These are phyloP conservation scores for Starmerella apicola DNA, from an alignment of 805 yeast species.

Conservation along the genomic window DNA sequence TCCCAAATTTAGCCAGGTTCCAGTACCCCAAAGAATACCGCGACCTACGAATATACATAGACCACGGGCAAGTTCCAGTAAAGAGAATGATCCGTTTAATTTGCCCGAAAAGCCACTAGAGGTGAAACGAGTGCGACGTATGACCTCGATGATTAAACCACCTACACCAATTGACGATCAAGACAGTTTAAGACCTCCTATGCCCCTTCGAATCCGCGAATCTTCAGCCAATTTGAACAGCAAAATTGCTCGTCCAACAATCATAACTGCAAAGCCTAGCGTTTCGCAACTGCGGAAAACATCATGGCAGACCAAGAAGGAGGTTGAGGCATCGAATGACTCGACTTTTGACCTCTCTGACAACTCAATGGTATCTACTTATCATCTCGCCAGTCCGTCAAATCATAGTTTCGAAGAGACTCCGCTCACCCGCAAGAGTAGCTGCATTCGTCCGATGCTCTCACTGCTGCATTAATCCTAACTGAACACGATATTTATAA, in stretches of 20 bases:
- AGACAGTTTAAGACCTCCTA: neutral
- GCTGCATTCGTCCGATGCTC: too few relatives aligned
- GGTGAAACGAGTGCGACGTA: too few relatives aligned
- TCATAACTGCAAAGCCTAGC: neutral
- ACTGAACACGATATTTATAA: too few relatives aligned
- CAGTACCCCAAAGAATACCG: too few relatives aligned
- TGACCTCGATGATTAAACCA: constrained; percentile 3
- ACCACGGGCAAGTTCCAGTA: too few relatives aligned
- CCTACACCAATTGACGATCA: constrained; percentile 10
- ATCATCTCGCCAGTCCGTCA: neutral
- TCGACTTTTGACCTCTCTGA: too few relatives aligned
- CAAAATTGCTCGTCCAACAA: neutral
- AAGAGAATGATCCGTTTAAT: too few relatives aligned
- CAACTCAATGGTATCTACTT: too few relatives aligned
- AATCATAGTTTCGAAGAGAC: constrained; percentile 3
- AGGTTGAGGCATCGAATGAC: neutral
- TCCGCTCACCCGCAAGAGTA: constrained; percentile 5
- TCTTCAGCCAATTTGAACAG: neutral
- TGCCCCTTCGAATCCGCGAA: neutral
- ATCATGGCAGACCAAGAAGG: neutral
- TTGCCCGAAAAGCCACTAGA: too few relatives aligned
- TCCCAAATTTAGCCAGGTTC: too few relatives aligned
- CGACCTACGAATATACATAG: too few relatives aligned
- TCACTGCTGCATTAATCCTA: too few relatives aligned
- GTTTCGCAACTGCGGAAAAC: neutral